Base-by-base conservation (phyloP, 768 basidiomycete species). In the Amanita fuliginea region DNA sequence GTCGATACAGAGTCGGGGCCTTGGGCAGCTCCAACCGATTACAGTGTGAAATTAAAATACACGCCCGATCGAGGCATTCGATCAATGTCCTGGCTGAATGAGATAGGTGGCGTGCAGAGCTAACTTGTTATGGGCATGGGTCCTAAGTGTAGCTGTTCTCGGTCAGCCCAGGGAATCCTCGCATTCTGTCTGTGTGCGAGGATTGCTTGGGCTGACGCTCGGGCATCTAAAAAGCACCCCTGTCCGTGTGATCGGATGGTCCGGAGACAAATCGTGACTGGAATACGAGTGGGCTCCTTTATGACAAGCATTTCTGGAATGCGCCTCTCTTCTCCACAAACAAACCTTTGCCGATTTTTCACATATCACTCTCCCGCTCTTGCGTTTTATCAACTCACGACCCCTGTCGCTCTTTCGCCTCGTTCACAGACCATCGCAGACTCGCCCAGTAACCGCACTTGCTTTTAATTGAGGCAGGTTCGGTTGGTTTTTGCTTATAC, bases 261-360 rank as follows among this genome's bases (percentile, higher is more conserved):
- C 47, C 47, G 39, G 47, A 48, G 36, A 40, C 47, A 40, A 48
- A 48, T 48, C 26, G 14, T 48, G 37, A 40, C 37, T 40, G 22
- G 37, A 40, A 26, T 40, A 48, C 47, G 37, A 48, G 9, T 47
- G 26, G 47, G 36, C 47, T 48, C 47, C 47, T 40, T 47, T 47
- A 47, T 47, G 46, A 47, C 47, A 37, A 32, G 48, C 47, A 32
- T 42, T 46, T 49, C 47, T 42, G 47, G 47, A 42, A 40, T 26
- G 24, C 30, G 39, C 24, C 46, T 49, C 40, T 49, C 48, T 40
- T 49, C 48, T 49, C 48, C 48, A 49, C 48, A 49, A 49, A 49
- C 24, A 49, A 49, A 33, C 24, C 47, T 37, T 35, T 19, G 46
- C 33, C 24, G n/a, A 14, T 47, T 39, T 47, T 42, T 49, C 47